Evolutionary conservation across 2,329 filamentous ascomycete genomes (phyloP).

Genomic region (Sclerotinia spermophila): DNA sequence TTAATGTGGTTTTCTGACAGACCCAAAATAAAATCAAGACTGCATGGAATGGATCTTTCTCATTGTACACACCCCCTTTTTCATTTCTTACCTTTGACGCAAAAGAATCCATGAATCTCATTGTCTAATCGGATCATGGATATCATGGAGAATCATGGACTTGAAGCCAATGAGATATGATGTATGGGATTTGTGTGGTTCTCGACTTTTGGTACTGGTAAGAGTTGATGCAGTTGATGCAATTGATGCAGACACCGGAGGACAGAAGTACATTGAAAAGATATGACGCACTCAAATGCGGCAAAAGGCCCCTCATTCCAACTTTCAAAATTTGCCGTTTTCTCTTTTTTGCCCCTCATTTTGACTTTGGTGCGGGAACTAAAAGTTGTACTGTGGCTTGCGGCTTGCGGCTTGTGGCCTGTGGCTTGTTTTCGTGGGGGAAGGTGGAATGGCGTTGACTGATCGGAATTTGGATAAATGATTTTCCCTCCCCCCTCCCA

Average conservation of each 20-base stretch:
- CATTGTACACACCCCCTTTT: background rate
- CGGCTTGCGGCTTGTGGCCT: too few relatives aligned
- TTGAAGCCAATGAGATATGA: background rate
- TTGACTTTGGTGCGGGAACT: background rate
- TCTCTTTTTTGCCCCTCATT: background rate
- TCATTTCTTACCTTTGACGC: background rate
- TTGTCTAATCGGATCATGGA: background rate
- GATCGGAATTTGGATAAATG: background rate
- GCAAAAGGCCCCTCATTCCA: slow-evolving; percentile 3
- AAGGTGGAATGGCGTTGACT: background rate
- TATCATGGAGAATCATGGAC: background rate
- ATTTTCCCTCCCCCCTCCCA: too few relatives aligned
- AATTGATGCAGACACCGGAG: background rate
- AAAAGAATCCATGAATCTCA: background rate
- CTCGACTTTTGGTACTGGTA: background rate
- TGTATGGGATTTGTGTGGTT: background rate
- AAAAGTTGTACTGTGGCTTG: background rate
- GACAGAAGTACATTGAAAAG: background rate
- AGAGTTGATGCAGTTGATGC: background rate
- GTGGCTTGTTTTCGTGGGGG: background rate
- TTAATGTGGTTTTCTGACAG: background rate
- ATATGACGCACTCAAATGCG: background rate
- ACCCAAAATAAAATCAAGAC: too few relatives aligned
- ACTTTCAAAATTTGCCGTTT: background rate
- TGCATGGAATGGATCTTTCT: background rate